Base-by-base conservation (phyloP, 1,284 basidiomycete genomes). In the Pseudozyma tsukubaensis region DNA sequence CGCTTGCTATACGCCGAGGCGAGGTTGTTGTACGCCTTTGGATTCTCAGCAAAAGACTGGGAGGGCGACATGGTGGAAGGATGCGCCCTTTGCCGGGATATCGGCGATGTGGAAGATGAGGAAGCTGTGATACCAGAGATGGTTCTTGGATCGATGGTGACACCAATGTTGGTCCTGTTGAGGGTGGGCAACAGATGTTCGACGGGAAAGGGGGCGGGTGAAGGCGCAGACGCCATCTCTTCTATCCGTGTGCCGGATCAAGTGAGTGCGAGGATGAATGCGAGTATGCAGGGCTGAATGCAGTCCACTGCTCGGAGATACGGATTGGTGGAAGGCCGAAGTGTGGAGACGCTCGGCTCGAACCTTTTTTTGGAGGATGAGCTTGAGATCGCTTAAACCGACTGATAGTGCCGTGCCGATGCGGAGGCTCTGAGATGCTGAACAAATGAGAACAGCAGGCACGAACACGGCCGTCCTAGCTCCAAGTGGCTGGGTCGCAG, bases 1-100 rank as follows among this genome's bases (percentile, higher is more conserved):
- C 71, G 64, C 48, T 68, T 68, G 58, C 36, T 54, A 58, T 73
- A 73, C 8, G 65, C 71, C 16, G 64, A 59, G 42, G 71, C 55
- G 45, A 54, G 49, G 18, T 40, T 45, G 58, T 73, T 73, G 65
- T 64, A 73, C 18, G 50, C 54, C 32, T 61, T 59, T 9, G 63
- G 64, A 34, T 59, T 59, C 13, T 59, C 49, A 36, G 14, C 48
- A 32, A 51, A 62, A 12, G 69, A 56, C 1, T 43, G 40, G n/a
- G 61, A 60, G 21, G 61, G 39, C 29, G 68, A 65, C 68, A 71
- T 71, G 54, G 16, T 50, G 57, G 53, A 18, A 14, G 35, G 45
- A 45, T 45, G 54, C 14, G 57, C 35, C 37, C 45, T 55, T 55
- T 43, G 57, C 32, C 52, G 44, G 12, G 57, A 32, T 29, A 47